Evolutionary conservation across 768 basidiomycete species (phyloP).

Genomic region (Amanita pallidorosea): DNA sequence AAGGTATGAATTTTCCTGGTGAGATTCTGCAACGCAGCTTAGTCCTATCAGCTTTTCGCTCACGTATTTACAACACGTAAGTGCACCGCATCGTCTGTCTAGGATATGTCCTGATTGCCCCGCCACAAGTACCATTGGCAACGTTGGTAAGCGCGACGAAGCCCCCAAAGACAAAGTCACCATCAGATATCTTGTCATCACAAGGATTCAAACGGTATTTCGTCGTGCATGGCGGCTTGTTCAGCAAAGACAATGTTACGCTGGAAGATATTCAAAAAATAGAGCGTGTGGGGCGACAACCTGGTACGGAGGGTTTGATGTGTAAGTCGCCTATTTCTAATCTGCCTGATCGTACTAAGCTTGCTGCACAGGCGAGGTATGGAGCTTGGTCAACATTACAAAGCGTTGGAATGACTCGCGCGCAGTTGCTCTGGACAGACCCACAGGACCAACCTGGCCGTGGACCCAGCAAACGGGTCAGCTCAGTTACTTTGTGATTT

Average conservation of each 20-base stretch:
- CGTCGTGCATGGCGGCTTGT: slow-evolving; percentile 92
- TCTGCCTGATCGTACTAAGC: slow-evolving; percentile 3
- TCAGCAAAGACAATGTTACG: slow-evolving; percentile 92
- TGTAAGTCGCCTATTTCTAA: slow-evolving; percentile 40
- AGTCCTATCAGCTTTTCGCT: slow-evolving; percentile 61
- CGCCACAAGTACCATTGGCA: slow-evolving; percentile 67
- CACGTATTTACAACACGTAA: slow-evolving; percentile 85
- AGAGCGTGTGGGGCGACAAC: slow-evolving; percentile 79
- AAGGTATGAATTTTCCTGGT: slow-evolving; percentile 38
- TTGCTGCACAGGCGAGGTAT: slow-evolving; percentile 47
- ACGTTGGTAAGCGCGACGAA: slow-evolving; percentile 74
- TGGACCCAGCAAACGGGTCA: slow-evolving; percentile 90
- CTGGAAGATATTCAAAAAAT: slow-evolving; percentile 88
- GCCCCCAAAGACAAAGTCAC: slow-evolving; percentile 35
- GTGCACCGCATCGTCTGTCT: slow-evolving; percentile 13
- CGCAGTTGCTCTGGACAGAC: slow-evolving; percentile 89
- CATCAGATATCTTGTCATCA: slow-evolving; percentile 56
- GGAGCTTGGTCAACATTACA: slow-evolving; percentile 2
- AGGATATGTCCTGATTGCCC: neutral
- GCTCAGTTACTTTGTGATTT: slow-evolving; percentile 16
- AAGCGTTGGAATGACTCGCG: neutral
- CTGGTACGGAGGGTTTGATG: slow-evolving; percentile 92
- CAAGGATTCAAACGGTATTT: slow-evolving; percentile 84
- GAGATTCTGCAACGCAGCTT: neutral
- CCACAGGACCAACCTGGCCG: slow-evolving; percentile 84